Evolutionary conservation across 139 green algal species (phyloP).

Genomic region (Chlorella sp.): DNA sequence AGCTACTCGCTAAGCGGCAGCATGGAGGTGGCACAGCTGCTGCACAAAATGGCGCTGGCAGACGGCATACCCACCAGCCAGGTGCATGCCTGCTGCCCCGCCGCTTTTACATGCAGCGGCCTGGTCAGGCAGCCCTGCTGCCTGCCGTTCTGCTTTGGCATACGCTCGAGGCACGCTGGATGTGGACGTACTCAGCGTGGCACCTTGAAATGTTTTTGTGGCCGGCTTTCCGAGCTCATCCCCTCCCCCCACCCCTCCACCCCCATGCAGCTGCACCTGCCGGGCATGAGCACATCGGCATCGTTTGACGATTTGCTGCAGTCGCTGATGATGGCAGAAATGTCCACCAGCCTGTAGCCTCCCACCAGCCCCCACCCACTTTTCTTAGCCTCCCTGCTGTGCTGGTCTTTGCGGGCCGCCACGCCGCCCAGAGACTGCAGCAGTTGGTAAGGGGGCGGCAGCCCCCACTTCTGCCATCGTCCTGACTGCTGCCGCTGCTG

Average conservation of each 20-base stretch:
- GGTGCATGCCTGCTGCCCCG: background rate
- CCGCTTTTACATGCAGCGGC: background rate
- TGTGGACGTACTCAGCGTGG: background rate
- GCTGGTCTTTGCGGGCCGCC: too few species aligned
- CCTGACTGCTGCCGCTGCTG: too few species aligned
- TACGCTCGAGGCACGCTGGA: background rate
- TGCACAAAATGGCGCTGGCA: conserved; percentile 51
- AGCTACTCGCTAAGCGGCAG: conserved; percentile 56
- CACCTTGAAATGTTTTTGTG: too few species aligned
- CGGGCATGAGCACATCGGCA: background rate
- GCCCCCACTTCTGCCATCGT: too few species aligned
- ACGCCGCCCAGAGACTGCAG: too few species aligned
- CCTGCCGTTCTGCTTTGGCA: background rate
- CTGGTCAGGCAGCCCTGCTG: background rate
- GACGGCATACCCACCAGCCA: conserved; percentile 32
- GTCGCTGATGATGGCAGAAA: conserved; percentile 16
- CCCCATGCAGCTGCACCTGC: conserved; percentile 1
- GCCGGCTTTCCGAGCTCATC: background rate
- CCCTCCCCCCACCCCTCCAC: background rate
- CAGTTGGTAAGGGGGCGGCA: too few species aligned
- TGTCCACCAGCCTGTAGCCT: background rate
- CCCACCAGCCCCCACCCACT: too few species aligned
- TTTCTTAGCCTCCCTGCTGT: too few species aligned
- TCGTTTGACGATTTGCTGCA: conserved; percentile 30
- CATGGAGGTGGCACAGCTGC: conserved; percentile 60